These are phyloP conservation scores for Sporothrix phasma DNA, from an alignment of 2,329 filamentous ascomycete genomes.

Conservation along the genomic window DNA sequence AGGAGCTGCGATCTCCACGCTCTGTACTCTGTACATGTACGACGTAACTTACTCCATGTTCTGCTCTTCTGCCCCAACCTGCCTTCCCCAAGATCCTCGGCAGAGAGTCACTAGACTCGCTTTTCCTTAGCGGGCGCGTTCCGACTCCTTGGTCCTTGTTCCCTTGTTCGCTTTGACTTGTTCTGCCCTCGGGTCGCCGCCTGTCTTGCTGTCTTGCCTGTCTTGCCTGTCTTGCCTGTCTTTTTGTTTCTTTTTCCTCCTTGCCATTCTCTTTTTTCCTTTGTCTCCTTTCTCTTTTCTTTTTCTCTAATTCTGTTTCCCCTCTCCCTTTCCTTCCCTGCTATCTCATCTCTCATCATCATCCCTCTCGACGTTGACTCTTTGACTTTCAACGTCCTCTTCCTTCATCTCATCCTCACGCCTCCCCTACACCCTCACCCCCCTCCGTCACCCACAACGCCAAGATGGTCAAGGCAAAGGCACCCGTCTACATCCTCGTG, in stretches of 20 bases:
- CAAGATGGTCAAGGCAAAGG: conserved; percentile 41
- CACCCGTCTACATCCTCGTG: conserved; percentile 75
- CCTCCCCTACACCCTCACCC: neutral
- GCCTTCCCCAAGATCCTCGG: conserved; percentile 8
- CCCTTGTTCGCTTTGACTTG: neutral
- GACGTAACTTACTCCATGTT: too few relatives aligned
- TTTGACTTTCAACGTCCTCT: neutral
- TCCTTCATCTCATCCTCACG: neutral
- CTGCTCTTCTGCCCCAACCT: neutral
- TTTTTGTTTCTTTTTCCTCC: neutral
- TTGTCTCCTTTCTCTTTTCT: neutral
- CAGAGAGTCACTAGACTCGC: neutral
- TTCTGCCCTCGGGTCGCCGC: too few relatives aligned
- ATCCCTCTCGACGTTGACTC: neutral
- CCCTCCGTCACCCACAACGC: neutral
- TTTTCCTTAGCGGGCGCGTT: neutral
- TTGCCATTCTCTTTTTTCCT: too few relatives aligned
- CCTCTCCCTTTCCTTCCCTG: neutral
- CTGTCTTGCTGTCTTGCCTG: neutral
- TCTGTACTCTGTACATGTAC: neutral
- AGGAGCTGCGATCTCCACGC: too few relatives aligned
- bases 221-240: neutral
- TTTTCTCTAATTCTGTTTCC: neutral
- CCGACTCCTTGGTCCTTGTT: neutral
- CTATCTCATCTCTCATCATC: neutral